Evolutionary conservation across 306 rosid species (phyloP), one percentile per base, ranked within the genome.

Genomic region (Casuarina glauca): DNA sequence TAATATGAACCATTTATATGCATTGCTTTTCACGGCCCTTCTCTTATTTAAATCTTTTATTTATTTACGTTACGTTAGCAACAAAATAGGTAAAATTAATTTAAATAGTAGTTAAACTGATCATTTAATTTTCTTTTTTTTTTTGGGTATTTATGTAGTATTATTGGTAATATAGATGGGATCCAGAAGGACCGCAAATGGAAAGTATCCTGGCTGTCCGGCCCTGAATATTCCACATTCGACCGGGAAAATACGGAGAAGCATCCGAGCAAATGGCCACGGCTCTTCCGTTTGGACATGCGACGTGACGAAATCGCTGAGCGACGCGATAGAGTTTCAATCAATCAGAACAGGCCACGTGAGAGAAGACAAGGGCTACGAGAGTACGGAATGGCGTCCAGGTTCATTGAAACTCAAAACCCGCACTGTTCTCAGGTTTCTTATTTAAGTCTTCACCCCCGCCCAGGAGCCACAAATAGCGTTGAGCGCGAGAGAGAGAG

Each of bases 331-430:
- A 79, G 51, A 35, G 13, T 9, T 0, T 19, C 1, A 9, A 0
- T 91, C 82, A 87, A 82, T 79, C 0, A 8, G 0, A 8, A 0
- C 0, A 0, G 0, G 83, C 86, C 95, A 86, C 81, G 67, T 87
- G 6, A 61, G 41, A 43, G 0, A 4, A 0, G 1, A 11, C 19
- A 9, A 0, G 0, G 13, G 68, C 3, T 9, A 4, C 66, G 2
- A 0, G 0, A 8, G 16, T 10, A n/a, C 72, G 15, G 0, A 52
- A 78, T 83, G 0, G 43, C 75, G 87, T 88, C 91, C 84, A 82
- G 82, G 77, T 91, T 90, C 97, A 82, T 74, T 73, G 85, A 77
- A 88, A 80, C 91, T 8, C 0, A 62, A 72, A 42, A 54, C 55
- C 75, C 86, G 83, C 81, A 79, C 13, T 44, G 15, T 57, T 8